Evolutionary conservation across 2,329 filamentous ascomycete genomes (phyloP), one percentile per base, ranked within the genome.

Genomic region (Metarhizium humberi): DNA sequence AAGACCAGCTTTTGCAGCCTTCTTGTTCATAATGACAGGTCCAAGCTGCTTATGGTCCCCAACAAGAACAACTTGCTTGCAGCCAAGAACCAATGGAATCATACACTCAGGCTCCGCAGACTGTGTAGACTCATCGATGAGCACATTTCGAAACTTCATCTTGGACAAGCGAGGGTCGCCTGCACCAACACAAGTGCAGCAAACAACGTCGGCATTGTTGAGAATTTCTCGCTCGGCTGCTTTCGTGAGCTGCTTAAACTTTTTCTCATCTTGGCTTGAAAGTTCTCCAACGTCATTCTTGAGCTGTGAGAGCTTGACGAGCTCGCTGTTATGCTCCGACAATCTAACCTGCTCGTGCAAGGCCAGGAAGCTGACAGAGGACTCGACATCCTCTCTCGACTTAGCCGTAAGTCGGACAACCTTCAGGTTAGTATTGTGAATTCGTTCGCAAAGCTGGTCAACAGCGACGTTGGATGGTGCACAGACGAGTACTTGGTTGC

Each of bases 1-100:
- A 16, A 99, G 79, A 58, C 94, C 94, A 55, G 94, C 94, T 73
- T 97, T 97, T 58, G 94, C 94, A 14, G 94, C 94, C 74, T 97
- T 97, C 80, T 99, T 99, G 80, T 99, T 99, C 92, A 99, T 99
- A 68, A 99, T 97, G 64, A 99, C 94, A 1, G 94, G 94, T 0
- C 94, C 94, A 61, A 99, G 83, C 70, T 99, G 94, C 72, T 97
- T 95, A 73, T 99, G 94, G 67, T 99, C 94, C 67, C 94, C 94
- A 46, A 99, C 94, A 40, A 99, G 81, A n/a, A 99, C 94, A 51
- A 96, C 91, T 71, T 99, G 94, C 75, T 99, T 99, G 78, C 94
- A 99, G 52, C 94, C 94, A 25, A 99, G 80, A 36, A 99, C 92
- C 45, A 99, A 78, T 18, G 94, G 94, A 64, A 99, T 99, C 90